Evolutionary conservation across 768 basidiomycete species (phyloP).

Genomic region (Royoungia palumana): DNA sequence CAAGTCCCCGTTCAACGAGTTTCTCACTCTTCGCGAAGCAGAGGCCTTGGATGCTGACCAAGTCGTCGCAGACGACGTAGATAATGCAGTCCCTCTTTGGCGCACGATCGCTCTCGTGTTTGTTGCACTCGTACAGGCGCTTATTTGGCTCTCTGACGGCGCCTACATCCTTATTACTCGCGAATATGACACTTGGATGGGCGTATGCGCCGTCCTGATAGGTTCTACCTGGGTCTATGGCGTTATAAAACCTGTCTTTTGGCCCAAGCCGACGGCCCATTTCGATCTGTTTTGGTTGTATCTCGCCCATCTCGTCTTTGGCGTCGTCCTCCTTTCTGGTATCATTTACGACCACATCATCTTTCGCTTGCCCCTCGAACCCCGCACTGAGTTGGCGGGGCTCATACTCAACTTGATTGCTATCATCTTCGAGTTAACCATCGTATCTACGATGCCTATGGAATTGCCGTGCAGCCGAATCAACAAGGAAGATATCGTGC

Average conservation of each 20-base stretch:
- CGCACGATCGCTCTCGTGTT: constrained; percentile 54
- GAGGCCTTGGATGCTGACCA: constrained; percentile 40
- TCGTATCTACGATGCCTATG: constrained; percentile 63
- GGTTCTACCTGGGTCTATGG: constrained; percentile 68
- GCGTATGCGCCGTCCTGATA: constrained; percentile 43
- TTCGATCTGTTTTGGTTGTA: constrained; percentile 63
- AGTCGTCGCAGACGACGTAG: neutral
- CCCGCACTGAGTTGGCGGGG: constrained; percentile 19
- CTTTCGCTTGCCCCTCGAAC: constrained; percentile 41
- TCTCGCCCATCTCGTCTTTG: constrained; percentile 43
- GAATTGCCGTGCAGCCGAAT: constrained; percentile 54
- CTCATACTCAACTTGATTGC: constrained; percentile 44
- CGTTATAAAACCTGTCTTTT: constrained; percentile 48
- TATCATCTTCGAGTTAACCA: constrained; percentile 39
- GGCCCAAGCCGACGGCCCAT: constrained; percentile 55
- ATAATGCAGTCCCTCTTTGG: constrained; percentile 48
- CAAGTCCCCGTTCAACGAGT: constrained; percentile 32
- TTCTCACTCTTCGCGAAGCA: constrained; percentile 53
- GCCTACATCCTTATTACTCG: constrained; percentile 49
- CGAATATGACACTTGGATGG: constrained; percentile 32
- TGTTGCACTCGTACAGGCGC: constrained; percentile 52
- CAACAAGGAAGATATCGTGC: constrained; percentile 58
- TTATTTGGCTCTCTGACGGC: constrained; percentile 60
- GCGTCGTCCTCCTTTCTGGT: constrained; percentile 50
- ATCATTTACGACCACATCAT: constrained; percentile 49